These are phyloP conservation scores for Sordaria brevicollis DNA, from an alignment of 495 filamentous ascomycete species.

Conservation along the genomic window DNA sequence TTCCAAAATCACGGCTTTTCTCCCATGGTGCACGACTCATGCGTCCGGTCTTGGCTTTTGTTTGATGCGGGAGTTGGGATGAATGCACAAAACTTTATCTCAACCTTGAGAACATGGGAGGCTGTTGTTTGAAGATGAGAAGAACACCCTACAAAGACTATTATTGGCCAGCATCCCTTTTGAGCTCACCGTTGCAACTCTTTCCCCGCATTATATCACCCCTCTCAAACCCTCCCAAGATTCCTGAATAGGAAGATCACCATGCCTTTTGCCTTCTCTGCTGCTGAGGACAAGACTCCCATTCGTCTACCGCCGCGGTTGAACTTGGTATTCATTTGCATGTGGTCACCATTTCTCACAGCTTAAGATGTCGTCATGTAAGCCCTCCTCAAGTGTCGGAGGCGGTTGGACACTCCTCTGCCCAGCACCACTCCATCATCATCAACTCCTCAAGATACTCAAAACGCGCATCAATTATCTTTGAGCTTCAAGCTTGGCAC, in stretches of 20 bases:
- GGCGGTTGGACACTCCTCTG: neutral
- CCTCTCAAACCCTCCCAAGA: neutral
- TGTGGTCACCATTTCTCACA: neutral
- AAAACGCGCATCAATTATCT: neutral
- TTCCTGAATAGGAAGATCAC: neutral
- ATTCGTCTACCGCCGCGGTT: neutral
- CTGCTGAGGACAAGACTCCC: neutral
- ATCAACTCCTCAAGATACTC: neutral
- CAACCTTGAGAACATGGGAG: neutral
- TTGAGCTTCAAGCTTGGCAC: neutral
- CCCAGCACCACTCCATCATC: neutral
- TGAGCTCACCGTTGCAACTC: neutral
- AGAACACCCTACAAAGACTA: neutral
- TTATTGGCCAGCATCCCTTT: neutral
- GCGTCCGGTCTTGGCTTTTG: neutral
- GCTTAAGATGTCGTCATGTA: neutral
- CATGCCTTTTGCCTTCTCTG: neutral
- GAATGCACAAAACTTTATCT: neutral
- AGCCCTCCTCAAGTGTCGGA: neutral
- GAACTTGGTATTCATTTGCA: neutral
- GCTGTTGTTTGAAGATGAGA: neutral
- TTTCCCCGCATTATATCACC: neutral
- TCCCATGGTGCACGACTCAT: neutral
- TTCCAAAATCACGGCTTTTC: neutral
- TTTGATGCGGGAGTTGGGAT: neutral